These are phyloP conservation scores for Pseudonitzschia multiseries DNA, from an alignment of 108 stramenopile genomes.

Conservation along the genomic window DNA sequence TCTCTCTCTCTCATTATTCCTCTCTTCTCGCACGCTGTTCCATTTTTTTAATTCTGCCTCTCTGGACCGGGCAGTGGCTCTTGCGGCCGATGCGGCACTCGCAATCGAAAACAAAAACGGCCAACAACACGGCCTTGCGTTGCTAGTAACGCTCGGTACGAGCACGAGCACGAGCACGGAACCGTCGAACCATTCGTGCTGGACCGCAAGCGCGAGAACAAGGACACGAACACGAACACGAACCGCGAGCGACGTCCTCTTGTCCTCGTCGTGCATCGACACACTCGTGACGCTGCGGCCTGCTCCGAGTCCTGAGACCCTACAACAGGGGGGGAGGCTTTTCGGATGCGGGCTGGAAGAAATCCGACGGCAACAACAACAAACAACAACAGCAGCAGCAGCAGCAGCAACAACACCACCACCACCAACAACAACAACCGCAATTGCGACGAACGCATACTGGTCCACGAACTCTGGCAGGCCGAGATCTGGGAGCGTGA, in stretches of 20 bases:
- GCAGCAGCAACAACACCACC: background rate
- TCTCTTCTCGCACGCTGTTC: background rate
- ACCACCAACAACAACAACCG: background rate
- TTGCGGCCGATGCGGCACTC: constrained; percentile 26
- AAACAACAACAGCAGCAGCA: background rate
- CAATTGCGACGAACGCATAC: background rate
- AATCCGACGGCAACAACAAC: background rate
- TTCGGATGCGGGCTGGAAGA: too few relatives aligned
- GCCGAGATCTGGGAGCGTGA: background rate
- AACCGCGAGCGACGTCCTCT: constrained; percentile 4
- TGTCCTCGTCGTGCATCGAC: background rate
- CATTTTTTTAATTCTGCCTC: background rate
- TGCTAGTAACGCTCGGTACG: constrained; percentile 3
- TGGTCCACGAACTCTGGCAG: constrained; percentile 11
- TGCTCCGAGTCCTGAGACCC: background rate
- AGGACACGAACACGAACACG: too few relatives aligned
- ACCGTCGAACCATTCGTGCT: background rate
- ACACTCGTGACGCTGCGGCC: constrained; percentile 7
- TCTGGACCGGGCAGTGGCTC: constrained; percentile 13
- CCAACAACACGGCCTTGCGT: background rate
- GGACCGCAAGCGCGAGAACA: background rate
- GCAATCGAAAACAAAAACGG: constrained; percentile 21
- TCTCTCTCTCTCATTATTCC: background rate
- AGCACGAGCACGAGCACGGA: too few relatives aligned
- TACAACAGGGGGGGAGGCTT: background rate